Evolutionary conservation across 495 filamentous ascomycete genomes (phyloP), one percentile per base, ranked within the genome.

Genomic region (Penicillium robsamsonii): DNA sequence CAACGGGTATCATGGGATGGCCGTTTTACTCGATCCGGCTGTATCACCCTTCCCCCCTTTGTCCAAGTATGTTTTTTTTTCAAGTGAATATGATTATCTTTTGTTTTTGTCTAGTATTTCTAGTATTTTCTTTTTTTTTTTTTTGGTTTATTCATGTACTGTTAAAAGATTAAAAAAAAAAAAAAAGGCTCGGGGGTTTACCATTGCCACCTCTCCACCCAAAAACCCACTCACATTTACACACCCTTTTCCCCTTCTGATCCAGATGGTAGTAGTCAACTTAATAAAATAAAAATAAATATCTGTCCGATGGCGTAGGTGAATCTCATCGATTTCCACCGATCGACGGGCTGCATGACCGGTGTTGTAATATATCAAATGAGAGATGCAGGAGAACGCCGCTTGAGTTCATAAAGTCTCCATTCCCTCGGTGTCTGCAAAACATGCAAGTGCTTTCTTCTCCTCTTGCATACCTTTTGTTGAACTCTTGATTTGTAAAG

Each of bases 301-400:
- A 59, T 53, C 57, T 53, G 56, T 33, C 57, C 61, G 64, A 52
- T 52, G 50, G 50, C 50, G 50, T 52, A 52, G 38, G 58, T 63
- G 61, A 69, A 59, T 62, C 64, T 69, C 63, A 59, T 66, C 58
- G 61, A 69, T 65, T 67, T 47, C 61, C 64, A 67, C 64, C 66
- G 73, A 75, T 75, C 71, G 67, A 74, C 73, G 62, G 60, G 69
- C 70, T 77, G 76, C 76, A 79, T 77, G 76, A 78, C 75, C 71
- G 65, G 67, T 68, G 68, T 67, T 68, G 65, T 70, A 72, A 74
- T 73, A 74, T 71, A 77, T 74, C 79, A 79, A 81, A 80, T 82
- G 78, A 74, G 75, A 78, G 72, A 63, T 70, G 71, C 67, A 68
- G 72, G 63, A 79, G 70, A 70, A 60, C 59, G 61, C 60, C 70